Conservation (phyloP, 352 stramenopile genomes). For the Pythium dissotocum region DNA sequence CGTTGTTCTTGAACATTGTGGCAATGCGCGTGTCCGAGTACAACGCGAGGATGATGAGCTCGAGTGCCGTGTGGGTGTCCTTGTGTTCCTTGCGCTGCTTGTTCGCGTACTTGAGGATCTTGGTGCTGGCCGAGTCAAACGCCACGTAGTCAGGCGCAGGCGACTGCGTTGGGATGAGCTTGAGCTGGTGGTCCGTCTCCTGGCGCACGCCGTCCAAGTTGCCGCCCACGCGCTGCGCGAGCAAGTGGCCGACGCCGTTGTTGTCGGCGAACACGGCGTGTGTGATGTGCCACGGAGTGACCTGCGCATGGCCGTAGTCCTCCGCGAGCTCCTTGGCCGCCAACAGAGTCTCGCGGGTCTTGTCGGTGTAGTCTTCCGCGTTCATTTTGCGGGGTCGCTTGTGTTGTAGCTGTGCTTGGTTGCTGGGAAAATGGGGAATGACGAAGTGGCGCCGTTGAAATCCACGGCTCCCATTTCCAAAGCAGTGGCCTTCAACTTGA, state of each 20-base stretch:
- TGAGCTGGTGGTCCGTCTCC: conserved; percentile 52
- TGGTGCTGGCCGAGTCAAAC: conserved; percentile 64
- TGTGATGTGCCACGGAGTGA: conserved; percentile 74
- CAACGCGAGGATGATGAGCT: conserved; percentile 76
- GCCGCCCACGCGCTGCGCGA: conserved; percentile 54
- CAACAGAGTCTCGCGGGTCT: conserved; percentile 66
- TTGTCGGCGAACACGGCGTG: conserved; percentile 69
- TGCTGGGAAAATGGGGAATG: conserved; percentile 23
- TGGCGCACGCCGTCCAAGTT: conserved; percentile 50
- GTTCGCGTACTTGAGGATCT: conserved; percentile 80
- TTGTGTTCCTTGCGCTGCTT: conserved; percentile 83
- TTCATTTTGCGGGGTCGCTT: conserved; percentile 45
- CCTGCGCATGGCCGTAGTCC: conserved; percentile 68
- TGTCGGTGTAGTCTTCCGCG: conserved; percentile 77
- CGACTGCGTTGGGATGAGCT: conserved; percentile 70
- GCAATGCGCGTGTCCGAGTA: conserved; percentile 61
- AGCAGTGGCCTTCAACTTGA: too few relatives aligned
- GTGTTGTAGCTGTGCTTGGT: conserved; percentile 9
- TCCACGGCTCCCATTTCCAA: too few relatives aligned
- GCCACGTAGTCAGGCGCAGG: conserved; percentile 65
- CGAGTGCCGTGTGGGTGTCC: conserved; percentile 74
- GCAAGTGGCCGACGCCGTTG: conserved; percentile 50
- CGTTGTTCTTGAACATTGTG: conserved; percentile 61
- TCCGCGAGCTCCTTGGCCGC: conserved; percentile 54
- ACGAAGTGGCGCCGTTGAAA: background rate